These are phyloP conservation scores for Calonectria pseudoturangicola DNA, from an alignment of 2,329 filamentous ascomycete species.

Conservation along the genomic window DNA sequence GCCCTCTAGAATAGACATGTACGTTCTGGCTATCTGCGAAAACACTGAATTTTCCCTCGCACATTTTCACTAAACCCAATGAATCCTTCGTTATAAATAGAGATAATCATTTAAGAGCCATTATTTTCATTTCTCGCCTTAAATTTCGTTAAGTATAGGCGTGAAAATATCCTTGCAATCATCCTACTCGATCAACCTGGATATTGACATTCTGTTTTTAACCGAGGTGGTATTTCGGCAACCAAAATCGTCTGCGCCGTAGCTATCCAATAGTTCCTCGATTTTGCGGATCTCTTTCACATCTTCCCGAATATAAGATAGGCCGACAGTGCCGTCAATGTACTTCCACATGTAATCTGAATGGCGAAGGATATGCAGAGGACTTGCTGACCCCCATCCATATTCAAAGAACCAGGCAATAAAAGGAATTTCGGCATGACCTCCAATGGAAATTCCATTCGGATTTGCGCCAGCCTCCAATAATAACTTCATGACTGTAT, in stretches of 20 bases:
- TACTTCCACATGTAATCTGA: not conserved
- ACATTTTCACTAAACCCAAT: too few relatives aligned
- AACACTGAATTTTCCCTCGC: too few relatives aligned
- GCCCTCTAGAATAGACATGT: too few relatives aligned
- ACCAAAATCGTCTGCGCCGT: not conserved
- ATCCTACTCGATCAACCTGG: not conserved
- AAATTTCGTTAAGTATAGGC: too few relatives aligned
- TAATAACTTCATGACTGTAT: not conserved
- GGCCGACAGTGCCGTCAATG: not conserved
- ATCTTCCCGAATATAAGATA: not conserved
- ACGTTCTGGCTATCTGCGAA: too few relatives aligned
- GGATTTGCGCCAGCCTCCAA: not conserved
- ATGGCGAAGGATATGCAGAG: not conserved
- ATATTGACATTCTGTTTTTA: not conserved
- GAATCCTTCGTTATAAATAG: too few relatives aligned
- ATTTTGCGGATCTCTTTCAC: not conserved
- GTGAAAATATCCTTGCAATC: too few relatives aligned
- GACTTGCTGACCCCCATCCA: not conserved
- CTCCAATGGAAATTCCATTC: not conserved
- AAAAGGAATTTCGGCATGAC: not conserved
- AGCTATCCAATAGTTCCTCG: not conserved
- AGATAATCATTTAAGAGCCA: too few relatives aligned
- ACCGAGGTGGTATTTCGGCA: not conserved
- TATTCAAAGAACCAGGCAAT: not conserved
- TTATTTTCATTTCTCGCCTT: too few relatives aligned